These are phyloP conservation scores for Roridomyces roridus DNA, from an alignment of 768 basidiomycete species.

Conservation along the genomic window DNA sequence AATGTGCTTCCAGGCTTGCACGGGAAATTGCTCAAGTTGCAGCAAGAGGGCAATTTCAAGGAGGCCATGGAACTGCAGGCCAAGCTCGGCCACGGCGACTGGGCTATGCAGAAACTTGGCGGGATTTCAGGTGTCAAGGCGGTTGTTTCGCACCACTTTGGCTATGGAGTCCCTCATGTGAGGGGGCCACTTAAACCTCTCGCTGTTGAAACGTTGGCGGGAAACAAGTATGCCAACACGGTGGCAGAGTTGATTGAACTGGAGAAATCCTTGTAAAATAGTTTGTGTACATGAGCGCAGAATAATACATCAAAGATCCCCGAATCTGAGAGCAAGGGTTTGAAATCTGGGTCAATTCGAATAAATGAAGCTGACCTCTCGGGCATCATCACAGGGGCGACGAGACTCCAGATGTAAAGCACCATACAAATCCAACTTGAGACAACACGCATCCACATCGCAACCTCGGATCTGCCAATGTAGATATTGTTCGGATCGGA, in stretches of 20 bases:
- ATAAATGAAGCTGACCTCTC: conserved; percentile 67
- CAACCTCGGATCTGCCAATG: conserved; percentile 93
- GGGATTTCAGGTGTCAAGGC: conserved; percentile 75
- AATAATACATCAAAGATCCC: conserved; percentile 26
- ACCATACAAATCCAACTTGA: conserved; percentile 94
- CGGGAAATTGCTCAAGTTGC: conserved; percentile 52
- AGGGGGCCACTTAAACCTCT: conserved; percentile 56
- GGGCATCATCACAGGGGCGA: conserved; percentile 90
- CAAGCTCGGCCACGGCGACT: conserved; percentile 69
- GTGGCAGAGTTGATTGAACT: conserved; percentile 51
- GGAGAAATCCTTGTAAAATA: conserved; percentile 45
- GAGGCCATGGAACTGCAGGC: conserved; percentile 70
- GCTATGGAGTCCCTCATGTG: conserved; percentile 59
- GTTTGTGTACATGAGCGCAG: neutral
- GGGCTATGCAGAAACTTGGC: conserved; percentile 65
- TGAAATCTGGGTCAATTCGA: neutral
- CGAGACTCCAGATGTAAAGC: conserved; percentile 84
- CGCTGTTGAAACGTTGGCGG: conserved; percentile 40
- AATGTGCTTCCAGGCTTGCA: conserved; percentile 70
- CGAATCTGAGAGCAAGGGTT: conserved; percentile 29
- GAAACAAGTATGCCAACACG: conserved; percentile 45
- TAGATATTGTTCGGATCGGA: conserved; percentile 76
- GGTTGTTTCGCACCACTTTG: conserved; percentile 65
- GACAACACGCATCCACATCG: conserved; percentile 99
- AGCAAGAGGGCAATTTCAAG: conserved; percentile 55